Conservation (phyloP, 2,329 filamentous ascomycete genomes). For the Aspergillus luchuensis region DNA sequence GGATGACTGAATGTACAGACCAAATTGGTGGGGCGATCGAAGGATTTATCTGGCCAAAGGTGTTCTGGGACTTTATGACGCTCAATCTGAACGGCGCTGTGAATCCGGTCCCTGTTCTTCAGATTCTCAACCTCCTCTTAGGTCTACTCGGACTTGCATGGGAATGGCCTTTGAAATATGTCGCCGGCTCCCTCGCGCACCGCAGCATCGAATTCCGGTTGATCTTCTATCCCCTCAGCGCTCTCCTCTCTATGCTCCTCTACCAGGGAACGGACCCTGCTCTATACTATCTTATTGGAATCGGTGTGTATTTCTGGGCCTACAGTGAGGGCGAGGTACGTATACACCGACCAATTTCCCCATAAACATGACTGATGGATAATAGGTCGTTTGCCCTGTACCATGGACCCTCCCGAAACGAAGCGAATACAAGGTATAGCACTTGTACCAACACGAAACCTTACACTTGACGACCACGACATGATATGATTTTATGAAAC, state of each 20-base stretch:
- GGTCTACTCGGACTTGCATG: constrained; percentile 77
- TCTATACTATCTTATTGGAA: constrained; percentile 85
- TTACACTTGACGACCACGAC: neutral
- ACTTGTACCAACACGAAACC: neutral
- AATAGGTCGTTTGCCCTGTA: constrained; percentile 66
- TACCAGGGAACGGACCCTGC: constrained; percentile 94
- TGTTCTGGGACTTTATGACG: constrained; percentile 97
- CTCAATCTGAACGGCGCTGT: constrained; percentile 85
- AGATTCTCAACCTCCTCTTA: constrained; percentile 84
- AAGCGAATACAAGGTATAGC: constrained; percentile 32
- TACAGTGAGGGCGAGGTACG: constrained; percentile 95
- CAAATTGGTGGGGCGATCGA: constrained; percentile 82
- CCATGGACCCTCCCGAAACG: constrained; percentile 67
- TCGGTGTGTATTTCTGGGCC: constrained; percentile 91
- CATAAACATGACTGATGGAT: neutral
- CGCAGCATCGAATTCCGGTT: constrained; percentile 85
- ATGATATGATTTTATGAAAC: neutral
- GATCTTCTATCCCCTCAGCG: constrained; percentile 76
- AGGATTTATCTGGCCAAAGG: constrained; percentile 97
- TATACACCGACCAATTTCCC: constrained; percentile 18
- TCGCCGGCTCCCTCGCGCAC: constrained; percentile 79
- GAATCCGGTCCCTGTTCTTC: constrained; percentile 82
- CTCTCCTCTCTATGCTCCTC: constrained; percentile 72
- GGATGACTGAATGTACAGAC: constrained; percentile 56
- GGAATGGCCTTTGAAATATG: constrained; percentile 82